Evolutionary conservation across 768 basidiomycete genomes (phyloP).

Genomic region (Psilocybe tampanensis): DNA sequence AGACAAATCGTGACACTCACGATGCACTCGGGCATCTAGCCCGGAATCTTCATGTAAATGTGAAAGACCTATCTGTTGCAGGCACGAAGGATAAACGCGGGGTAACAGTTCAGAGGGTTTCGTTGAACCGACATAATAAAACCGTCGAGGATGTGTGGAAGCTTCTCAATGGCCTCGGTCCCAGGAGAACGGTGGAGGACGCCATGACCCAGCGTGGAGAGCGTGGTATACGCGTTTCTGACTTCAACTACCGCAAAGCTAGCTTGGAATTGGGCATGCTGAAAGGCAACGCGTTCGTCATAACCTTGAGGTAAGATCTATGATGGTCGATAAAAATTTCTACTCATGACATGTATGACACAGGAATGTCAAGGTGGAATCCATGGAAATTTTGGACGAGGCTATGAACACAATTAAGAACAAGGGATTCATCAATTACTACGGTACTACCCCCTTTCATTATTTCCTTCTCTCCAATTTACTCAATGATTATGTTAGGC

Average conservation of each 20-base stretch:
- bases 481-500: conserved; percentile 45
- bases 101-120: conserved; percentile 92
- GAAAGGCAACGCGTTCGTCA: conserved; percentile 94
- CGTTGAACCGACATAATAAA: conserved; percentile 73
- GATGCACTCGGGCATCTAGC: conserved; percentile 86
- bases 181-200: conserved; percentile 56
- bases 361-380: conserved; percentile 86
- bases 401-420: conserved; percentile 78
- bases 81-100: conserved; percentile 99
- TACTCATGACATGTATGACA: neutral
- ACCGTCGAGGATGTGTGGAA: conserved; percentile 87
- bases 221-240: conserved; percentile 84
- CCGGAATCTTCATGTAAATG: conserved; percentile 71
- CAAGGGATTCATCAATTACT: conserved; percentile 97
- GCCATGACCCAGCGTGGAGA: conserved; percentile 78
- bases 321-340: neutral
- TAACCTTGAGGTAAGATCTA: conserved; percentile 79
- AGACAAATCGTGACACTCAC: conserved; percentile 97
- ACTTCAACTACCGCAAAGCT: conserved; percentile 82
- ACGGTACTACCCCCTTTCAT: conserved; percentile 52
- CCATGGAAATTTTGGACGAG: conserved; percentile 68
- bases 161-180: conserved; percentile 67
- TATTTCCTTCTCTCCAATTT: conserved; percentile 3
- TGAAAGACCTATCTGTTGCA: conserved; percentile 86
- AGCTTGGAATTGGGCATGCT: conserved; percentile 92